A percentile compares a stretch with the other conserved stretches of the same genome.
Conservation (phyloP, 225 moss, liverwort and hornwort genomes). For the Asterella californica region DNA sequence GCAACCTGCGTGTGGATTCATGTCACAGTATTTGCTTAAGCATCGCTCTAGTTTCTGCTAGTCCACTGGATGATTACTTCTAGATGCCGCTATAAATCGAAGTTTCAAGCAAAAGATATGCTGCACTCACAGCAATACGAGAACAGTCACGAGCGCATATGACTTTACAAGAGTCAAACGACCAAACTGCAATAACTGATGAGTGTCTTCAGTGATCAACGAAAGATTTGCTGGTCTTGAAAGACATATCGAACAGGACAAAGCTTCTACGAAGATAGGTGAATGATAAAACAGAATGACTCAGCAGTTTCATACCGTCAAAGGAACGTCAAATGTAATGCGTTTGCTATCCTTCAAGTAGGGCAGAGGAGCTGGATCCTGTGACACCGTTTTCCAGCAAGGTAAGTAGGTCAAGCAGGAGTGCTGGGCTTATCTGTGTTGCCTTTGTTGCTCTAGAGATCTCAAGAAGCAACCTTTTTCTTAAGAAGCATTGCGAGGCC, state of each 20-base stretch:
- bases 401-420: neutral
- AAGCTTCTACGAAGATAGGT: too few relatives aligned
- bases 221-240: too few relatives aligned
- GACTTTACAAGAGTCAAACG: too few relatives aligned
- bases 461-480: neutral
- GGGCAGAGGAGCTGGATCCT: conserved; percentile 64
- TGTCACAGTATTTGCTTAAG: neutral
- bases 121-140: too few relatives aligned
- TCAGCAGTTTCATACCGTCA: conserved; percentile 63
- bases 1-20: conserved; percentile 53
- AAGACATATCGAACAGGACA: too few relatives aligned
- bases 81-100: too few relatives aligned
- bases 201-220: too few relatives aligned
- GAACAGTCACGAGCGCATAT: too few relatives aligned
- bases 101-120: too few relatives aligned
- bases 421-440: too few relatives aligned
- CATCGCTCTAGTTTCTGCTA: neutral
- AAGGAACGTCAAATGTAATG: conserved; percentile 69
- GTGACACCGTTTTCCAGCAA: conserved; percentile 16
- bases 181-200: too few relatives aligned
- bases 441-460: neutral
- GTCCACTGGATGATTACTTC: too few relatives aligned
- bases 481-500: neutral
- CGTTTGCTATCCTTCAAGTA: conserved; percentile 67
- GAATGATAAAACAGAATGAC: neutral